phyloP scores from a whole-genome alignment of 176 grass and related monocot species.

The Carex littledalei region DNA sequence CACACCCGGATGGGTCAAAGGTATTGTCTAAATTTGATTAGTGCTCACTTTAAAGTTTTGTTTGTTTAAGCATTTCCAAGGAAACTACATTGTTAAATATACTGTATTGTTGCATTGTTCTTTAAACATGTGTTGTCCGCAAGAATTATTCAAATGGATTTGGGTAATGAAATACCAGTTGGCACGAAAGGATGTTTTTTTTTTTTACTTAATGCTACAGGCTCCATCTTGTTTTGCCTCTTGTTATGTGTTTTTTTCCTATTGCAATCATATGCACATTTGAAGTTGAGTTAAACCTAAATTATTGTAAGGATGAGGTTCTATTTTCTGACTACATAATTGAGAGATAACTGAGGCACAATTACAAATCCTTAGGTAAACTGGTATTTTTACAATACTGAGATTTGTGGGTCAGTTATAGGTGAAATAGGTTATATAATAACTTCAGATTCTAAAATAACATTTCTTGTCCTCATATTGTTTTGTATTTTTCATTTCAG shows the following conservation, averaged over 20 bases:
- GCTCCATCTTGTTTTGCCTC: not conserved
- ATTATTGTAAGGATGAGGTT: not conserved
- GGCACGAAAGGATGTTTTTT: not conserved
- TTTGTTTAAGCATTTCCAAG: not conserved
- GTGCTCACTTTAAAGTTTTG: conserved; percentile 1
- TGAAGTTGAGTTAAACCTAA: not conserved
- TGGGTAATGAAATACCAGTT: not conserved
- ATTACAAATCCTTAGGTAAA: not conserved
- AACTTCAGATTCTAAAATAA: not conserved
- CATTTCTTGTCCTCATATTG: conserved; percentile 10
- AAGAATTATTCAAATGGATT: not conserved
- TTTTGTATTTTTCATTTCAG: conserved; percentile 29
- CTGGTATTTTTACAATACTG: not conserved
- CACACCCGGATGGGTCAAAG: conserved; percentile 70
- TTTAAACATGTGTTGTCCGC: not conserved
- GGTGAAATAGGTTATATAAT: not conserved
- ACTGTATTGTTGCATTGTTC: not conserved
- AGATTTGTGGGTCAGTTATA: conserved; percentile 2
- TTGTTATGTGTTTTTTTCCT: not conserved
- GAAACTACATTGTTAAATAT: not conserved
- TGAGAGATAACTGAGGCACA: not conserved
- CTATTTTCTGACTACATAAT: not conserved
- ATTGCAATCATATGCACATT: not conserved
- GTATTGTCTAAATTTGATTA: conserved; percentile 27
- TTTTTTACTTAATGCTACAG: not conserved